Evolutionary conservation across 306 rosid genomes (phyloP).

Genomic region (Lathyrus oleraceus): DNA sequence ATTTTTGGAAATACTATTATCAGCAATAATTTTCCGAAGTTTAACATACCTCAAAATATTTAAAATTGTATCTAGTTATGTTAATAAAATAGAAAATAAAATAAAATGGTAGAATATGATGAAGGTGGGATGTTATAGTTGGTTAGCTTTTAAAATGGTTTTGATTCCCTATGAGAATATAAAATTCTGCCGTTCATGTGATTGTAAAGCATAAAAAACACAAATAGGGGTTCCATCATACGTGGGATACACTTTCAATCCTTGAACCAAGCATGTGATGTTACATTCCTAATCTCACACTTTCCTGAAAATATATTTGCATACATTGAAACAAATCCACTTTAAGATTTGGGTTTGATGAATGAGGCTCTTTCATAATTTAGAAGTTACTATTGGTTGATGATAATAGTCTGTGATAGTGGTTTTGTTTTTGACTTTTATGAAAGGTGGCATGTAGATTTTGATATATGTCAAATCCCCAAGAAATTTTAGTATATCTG

Average conservation of each 20-base stretch:
- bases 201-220: neutral
- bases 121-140: neutral
- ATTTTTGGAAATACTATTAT: neutral
- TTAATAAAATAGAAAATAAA: neutral
- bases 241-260: neutral
- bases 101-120: neutral
- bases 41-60: neutral
- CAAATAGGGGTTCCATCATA: neutral
- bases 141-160: neutral
- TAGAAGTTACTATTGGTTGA: slow-evolving; percentile 25
- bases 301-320: neutral
- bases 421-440: slow-evolving; percentile 26
- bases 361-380: slow-evolving; percentile 1
- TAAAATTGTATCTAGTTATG: neutral
- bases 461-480: slow-evolving; percentile 9
- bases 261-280: neutral
- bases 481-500: slow-evolving; percentile 15
- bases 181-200: neutral
- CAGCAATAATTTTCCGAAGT: neutral
- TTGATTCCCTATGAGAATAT: neutral
- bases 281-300: neutral
- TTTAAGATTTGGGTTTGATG: slow-evolving; percentile 13
- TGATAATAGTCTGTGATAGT: neutral
- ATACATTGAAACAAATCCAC: neutral
- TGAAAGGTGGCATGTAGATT: slow-evolving; percentile 11